Evolutionary conservation across 192 early-diverging fungal genomes (phyloP), one percentile per base, ranked within the genome.

Genomic region (Allomyces arbusculus): DNA sequence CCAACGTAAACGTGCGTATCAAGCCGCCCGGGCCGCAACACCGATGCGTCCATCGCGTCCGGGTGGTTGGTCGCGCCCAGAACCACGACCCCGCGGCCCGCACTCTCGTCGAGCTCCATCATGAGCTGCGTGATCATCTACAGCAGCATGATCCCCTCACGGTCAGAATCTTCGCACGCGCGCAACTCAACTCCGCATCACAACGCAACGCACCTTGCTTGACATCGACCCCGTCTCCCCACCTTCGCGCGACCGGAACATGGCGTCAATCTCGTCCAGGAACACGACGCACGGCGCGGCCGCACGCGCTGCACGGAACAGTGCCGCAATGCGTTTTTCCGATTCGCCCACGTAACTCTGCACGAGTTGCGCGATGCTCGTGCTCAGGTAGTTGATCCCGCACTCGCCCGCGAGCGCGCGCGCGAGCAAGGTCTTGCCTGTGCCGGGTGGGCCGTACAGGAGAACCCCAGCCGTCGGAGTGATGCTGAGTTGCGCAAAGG

Each of bases 31-130:
- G 92, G 80, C 28, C 91, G 72, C 62, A 94, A 66, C 33, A 97
- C 80, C 6, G 87, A 77, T 19, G 73, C 23, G 69, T 93, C 93
- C 65, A 97, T 86, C 7, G 77, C 62, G 45, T 78, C 72, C 6
- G 83, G 85, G 64, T 86, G 84, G 64, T 95, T 97, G 1, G 94
- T 95, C 5, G 94, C 92, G 0, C 86, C 90, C 62, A 97, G 70
- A 0, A 97, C 67, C 23, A 91, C 79, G 10, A 95, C 85, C 12
- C 71, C 71, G 16, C 74, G 70, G n/a, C 77, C 73, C 1, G 74
- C 65, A 14, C 69, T 70, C 26, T 74, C 72, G 67, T 94, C 92
- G 74, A 95, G 74, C 65, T 94, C 88, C 10, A 87, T 66, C 33
- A 91, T 76, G 11, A 93, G 65, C 70, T 91, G 89, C 10, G 89